Percentiles rank a stretch among this genome's conserved stretches.
phyloP scores from a whole-genome alignment of 371 early-diverging fungal genomes.

The Mycotypha africana region DNA sequence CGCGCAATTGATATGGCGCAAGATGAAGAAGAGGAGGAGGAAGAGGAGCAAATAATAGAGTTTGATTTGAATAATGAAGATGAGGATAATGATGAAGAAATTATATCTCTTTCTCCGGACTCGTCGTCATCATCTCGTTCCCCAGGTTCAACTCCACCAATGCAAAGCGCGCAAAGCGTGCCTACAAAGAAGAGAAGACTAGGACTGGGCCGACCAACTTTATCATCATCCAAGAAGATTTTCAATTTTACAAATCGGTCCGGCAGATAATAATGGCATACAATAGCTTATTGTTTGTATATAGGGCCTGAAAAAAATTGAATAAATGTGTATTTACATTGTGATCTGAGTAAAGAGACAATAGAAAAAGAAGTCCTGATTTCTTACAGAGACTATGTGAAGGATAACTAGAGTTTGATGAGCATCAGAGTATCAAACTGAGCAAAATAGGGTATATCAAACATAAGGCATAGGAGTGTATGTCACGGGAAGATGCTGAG shows the following conservation, averaged over 20 bases:
- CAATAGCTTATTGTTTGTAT: too few species aligned
- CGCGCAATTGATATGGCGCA: background rate
- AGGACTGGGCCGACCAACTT: slow-evolving; percentile 10
- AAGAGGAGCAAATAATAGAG: background rate
- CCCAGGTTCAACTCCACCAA: background rate
- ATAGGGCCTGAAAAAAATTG: too few species aligned
- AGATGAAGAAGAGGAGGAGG: slow-evolving; percentile 14
- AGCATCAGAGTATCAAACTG: too few species aligned
- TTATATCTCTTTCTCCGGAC: background rate
- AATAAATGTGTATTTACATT: too few species aligned
- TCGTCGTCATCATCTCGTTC: background rate
- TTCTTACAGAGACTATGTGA: background rate
- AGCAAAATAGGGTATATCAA: too few species aligned
- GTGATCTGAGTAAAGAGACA: too few species aligned
- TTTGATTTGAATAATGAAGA: background rate
- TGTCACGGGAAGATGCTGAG: too few species aligned
- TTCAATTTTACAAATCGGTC: slow-evolving; percentile 7
- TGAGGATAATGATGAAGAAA: slow-evolving; percentile 2
- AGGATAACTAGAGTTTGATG: too few species aligned
- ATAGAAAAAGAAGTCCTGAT: background rate
- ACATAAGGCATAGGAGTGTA: too few species aligned
- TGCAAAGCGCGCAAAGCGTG: too few species aligned
- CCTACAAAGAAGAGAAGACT: slow-evolving; percentile 9
- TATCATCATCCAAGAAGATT: slow-evolving; percentile 1
- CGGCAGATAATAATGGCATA: too few species aligned